A percentile compares a stretch with the other conserved stretches of the same genome.
Evolutionary conservation across 495 filamentous ascomycete species (phyloP).

Genomic region (Lepraria neglecta): DNA sequence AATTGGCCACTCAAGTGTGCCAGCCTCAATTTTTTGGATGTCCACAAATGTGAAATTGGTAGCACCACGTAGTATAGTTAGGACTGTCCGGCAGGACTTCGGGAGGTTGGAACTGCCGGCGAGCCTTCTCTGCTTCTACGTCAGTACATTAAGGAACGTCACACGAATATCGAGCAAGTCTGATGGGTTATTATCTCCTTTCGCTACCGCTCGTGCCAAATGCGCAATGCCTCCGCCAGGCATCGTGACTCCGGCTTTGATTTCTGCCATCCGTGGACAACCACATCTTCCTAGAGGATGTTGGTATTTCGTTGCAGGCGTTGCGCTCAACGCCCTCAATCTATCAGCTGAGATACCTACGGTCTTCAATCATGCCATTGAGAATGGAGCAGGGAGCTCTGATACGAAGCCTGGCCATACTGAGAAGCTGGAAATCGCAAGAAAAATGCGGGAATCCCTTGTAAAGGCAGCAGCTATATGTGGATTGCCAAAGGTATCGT

Average conservation of each 20-base stretch:
- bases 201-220: background rate
- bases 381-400: slow-evolving; percentile 19
- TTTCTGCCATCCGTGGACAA: slow-evolving; percentile 41
- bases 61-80: too few relatives aligned
- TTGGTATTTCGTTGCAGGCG: slow-evolving; percentile 50
- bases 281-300: slow-evolving; percentile 42
- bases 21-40: too few relatives aligned
- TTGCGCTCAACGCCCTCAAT: slow-evolving; percentile 47
- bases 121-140: background rate
- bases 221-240: slow-evolving; percentile 18
- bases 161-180: background rate
- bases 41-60: too few relatives aligned
- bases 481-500: slow-evolving; percentile 47
- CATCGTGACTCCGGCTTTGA: slow-evolving; percentile 34
- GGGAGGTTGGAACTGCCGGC: slow-evolving; percentile 31
- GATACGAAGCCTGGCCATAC: slow-evolving; percentile 32
- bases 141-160: background rate
- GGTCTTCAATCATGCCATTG: slow-evolving; percentile 42
- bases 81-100: too few relatives aligned
- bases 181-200: background rate
- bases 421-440: slow-evolving; percentile 39
- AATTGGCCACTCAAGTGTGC: background rate
- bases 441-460: slow-evolving; percentile 49
- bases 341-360: slow-evolving; percentile 47
- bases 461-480: slow-evolving; percentile 47